Conservation (phyloP, 208 protist species). For the Acanthamoeba polyphaga region DNA sequence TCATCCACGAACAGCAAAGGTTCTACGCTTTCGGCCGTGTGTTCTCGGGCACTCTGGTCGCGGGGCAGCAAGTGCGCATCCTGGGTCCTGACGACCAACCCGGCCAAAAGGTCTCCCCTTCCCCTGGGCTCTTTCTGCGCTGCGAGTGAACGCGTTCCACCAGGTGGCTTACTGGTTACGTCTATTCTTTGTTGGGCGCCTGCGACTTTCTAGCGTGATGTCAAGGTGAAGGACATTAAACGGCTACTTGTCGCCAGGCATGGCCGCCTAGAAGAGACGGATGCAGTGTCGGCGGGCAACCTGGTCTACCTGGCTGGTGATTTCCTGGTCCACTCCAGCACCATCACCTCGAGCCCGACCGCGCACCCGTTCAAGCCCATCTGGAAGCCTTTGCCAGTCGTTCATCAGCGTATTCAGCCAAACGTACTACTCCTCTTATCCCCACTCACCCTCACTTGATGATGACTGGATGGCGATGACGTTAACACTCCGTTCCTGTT, state of each 20-base stretch:
- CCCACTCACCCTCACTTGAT: too few relatives aligned
- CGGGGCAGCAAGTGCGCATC: constrained; percentile 98
- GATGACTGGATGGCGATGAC: background rate
- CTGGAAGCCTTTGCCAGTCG: background rate
- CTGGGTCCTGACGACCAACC: constrained; percentile 98
- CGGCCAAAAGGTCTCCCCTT: constrained; percentile 93
- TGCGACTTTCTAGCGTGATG: too few relatives aligned
- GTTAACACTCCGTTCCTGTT: too few relatives aligned
- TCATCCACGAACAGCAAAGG: constrained; percentile 94
- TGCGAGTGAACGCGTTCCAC: too few relatives aligned
- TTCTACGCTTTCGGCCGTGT: constrained; percentile 99
- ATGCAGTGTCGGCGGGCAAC: constrained; percentile 98
- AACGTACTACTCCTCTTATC: background rate
- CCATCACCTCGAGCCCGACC: constrained; percentile 92
- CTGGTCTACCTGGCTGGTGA: constrained; percentile 97
- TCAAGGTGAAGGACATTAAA: constrained; percentile 95
- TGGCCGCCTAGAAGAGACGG: constrained; percentile 95
- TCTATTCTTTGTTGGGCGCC: too few relatives aligned
- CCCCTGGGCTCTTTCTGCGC: too few relatives aligned
- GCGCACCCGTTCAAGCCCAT: background rate
- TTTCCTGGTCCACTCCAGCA: constrained; percentile 99
- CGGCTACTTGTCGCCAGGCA: constrained; percentile 98
- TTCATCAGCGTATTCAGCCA: background rate
- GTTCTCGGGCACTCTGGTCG: constrained; percentile 94
- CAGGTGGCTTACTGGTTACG: too few relatives aligned